Base-by-base conservation (phyloP, 1,284 basidiomycete genomes). In the Kwoniella shivajii region DNA sequence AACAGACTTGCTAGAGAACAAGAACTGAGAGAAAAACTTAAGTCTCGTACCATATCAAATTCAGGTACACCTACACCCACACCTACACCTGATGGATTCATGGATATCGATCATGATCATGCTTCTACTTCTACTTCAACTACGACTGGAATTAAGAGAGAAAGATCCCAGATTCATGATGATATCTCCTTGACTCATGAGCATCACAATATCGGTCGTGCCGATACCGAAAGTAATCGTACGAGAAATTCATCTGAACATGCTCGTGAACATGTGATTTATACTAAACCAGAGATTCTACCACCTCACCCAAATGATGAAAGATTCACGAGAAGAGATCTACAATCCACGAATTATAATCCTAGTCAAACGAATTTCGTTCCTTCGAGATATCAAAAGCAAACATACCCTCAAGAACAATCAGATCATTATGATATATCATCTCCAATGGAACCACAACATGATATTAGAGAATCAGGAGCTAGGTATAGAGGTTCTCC, bases 21-120 rank as follows among this genome's bases (percentile, higher is more conserved):
- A 16, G 46, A 54, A 24, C 42, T 59, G 18, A 59, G 37, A 34
- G 58, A 50, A 30, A 47, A 46, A 34, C 37, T 59, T 18, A 54
- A 30, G 45, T 52, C 52, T 44, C 37, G 50, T 22, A 43, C n/a
- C 24, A 13, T 20, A 20, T 27, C n/a, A 20, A 13, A 43, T 0
- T n/a, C 16, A 42, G 2, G 30, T 22, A 39, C 30, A 36, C 47
- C 16, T 13, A 34, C 43, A 6, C 44, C 43, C 22, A 33, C 34
- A 31, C 26, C 51, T 6, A 27, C 20, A 38, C 43, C 45, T 45
- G 24, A 33, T 9, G 30, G 51, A 38, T 54, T 51, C 20, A 51
- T 10, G 4, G 39, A 37, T 29, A 30, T 26, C 20, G 36, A 41
- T 2, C 18, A n/a, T n/a, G n/a, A n/a, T n/a, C n/a, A n/a, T n/a